These are phyloP conservation scores for Jatropha multifida DNA, from an alignment of 441 rosid species.

Conservation along the genomic window DNA sequence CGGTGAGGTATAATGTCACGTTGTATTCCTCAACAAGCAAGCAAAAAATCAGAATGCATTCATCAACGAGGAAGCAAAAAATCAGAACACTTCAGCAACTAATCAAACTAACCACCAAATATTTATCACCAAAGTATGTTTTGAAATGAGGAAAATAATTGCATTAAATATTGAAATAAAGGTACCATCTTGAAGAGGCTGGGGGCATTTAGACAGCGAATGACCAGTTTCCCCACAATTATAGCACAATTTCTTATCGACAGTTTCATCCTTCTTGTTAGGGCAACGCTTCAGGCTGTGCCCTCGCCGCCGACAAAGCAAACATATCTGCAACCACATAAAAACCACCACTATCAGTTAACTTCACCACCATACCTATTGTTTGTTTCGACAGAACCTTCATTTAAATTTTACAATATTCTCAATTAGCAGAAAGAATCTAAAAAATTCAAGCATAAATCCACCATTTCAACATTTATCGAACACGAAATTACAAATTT, in stretches of 20 bases:
- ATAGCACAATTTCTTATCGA: constrained; percentile 67
- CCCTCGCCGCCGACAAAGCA: constrained; percentile 82
- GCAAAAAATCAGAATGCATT: neutral
- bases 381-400: neutral
- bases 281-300: constrained; percentile 90
- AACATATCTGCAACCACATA: constrained; percentile 60
- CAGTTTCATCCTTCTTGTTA: constrained; percentile 53
- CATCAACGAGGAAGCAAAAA: neutral
- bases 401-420: neutral
- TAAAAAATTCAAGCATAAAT: constrained; percentile 1
- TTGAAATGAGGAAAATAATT: neutral
- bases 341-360: neutral
- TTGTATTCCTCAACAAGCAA: neutral
- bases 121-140: neutral
- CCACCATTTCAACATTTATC: neutral
- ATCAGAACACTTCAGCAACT: neutral
- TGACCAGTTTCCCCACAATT: constrained; percentile 83
- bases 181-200: constrained; percentile 75
- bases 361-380: neutral
- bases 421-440: neutral
- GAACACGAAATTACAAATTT: neutral
- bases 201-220: constrained; percentile 72
- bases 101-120: neutral
- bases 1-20: neutral
- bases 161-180: neutral